A percentile compares a stretch with the other conserved stretches of the same genome.
Evolutionary conservation across 345 rosid genomes (phyloP).

Genomic region (Mercurialis annua): DNA sequence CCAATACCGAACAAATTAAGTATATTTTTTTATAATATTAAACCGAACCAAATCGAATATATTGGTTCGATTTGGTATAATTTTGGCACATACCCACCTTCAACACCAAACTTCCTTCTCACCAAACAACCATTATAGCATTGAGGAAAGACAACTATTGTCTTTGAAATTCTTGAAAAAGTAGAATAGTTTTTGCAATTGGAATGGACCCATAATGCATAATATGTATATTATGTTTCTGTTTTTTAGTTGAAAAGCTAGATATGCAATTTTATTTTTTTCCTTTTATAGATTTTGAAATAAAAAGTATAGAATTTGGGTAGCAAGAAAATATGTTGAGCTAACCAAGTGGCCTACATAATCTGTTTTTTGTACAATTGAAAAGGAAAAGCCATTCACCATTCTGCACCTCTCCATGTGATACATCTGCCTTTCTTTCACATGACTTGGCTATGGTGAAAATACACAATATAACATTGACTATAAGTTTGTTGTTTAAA

Average conservation of each 20-base stretch:
- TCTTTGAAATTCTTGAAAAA: slow-evolving; percentile 18
- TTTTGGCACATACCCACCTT: too few relatives aligned
- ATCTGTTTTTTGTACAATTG: background rate
- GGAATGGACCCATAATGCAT: slow-evolving; percentile 19
- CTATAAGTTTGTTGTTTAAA: too few relatives aligned
- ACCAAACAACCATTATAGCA: slow-evolving; percentile 22
- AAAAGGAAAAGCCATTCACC: background rate
- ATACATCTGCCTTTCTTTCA: background rate
- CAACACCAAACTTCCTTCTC: background rate
- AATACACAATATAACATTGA: too few relatives aligned
- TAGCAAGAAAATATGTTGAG: background rate
- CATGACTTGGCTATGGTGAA: background rate
- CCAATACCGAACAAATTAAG: too few relatives aligned
- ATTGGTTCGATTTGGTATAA: too few relatives aligned
- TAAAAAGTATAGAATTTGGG: background rate
- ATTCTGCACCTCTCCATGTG: background rate
- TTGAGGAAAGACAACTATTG: slow-evolving; percentile 12
- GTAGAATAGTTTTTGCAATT: background rate
- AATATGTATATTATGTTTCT: slow-evolving; percentile 19
- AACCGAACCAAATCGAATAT: too few relatives aligned
- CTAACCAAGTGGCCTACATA: slow-evolving; percentile 5
- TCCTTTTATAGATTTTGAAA: slow-evolving; percentile 21
- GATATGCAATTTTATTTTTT: slow-evolving; percentile 12
- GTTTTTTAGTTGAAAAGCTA: slow-evolving; percentile 35
- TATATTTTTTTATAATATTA: too few relatives aligned